Evolutionary conservation across 768 basidiomycete genomes (phyloP).

Genomic region (Leucosporidium creatinivorum): DNA sequence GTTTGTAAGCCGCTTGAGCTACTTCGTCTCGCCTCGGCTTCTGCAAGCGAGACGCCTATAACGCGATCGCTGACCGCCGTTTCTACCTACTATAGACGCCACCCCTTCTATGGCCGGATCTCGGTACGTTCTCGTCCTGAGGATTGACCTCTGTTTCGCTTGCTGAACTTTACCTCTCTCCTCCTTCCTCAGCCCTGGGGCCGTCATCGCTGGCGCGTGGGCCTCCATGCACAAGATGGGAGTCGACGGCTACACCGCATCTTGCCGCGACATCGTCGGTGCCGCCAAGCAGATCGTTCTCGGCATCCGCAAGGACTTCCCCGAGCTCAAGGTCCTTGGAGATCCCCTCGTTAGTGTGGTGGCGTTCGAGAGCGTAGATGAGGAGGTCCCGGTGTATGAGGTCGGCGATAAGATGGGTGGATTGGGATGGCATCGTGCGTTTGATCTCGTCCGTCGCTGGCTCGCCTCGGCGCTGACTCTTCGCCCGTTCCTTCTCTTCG

Average conservation of each 20-base stretch:
- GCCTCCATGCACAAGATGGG: conserved; percentile 94
- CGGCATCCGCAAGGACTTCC: conserved; percentile 59
- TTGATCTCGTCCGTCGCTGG: background rate
- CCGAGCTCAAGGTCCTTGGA: conserved; percentile 81
- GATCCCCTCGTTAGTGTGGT: conserved; percentile 84
- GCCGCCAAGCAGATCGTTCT: conserved; percentile 64
- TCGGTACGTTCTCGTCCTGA: conserved; percentile 3
- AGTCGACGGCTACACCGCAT: conserved; percentile 73
- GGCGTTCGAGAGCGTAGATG: conserved; percentile 64
- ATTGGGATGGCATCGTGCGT: conserved; percentile 67
- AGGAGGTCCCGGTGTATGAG: conserved; percentile 59
- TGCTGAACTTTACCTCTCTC: background rate
- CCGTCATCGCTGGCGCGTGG: conserved; percentile 90
- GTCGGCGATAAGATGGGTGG: conserved; percentile 83
- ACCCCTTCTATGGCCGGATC: conserved; percentile 32
- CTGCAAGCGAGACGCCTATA: no score
- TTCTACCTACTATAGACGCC: background rate
- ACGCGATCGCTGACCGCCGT: conserved; percentile 42
- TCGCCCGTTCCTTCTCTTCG: background rate
- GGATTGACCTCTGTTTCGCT: background rate
- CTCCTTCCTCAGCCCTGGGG: conserved; percentile 61
- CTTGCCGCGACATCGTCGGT: conserved; percentile 73
- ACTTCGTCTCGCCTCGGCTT: no score
- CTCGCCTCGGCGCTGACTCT: background rate
- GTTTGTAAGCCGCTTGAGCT: conserved; percentile 47